Percentiles rank a stretch among this genome's conserved stretches.
phyloP scores from a whole-genome alignment of 768 basidiomycete species.

The Chlorophyllum brunneum region DNA sequence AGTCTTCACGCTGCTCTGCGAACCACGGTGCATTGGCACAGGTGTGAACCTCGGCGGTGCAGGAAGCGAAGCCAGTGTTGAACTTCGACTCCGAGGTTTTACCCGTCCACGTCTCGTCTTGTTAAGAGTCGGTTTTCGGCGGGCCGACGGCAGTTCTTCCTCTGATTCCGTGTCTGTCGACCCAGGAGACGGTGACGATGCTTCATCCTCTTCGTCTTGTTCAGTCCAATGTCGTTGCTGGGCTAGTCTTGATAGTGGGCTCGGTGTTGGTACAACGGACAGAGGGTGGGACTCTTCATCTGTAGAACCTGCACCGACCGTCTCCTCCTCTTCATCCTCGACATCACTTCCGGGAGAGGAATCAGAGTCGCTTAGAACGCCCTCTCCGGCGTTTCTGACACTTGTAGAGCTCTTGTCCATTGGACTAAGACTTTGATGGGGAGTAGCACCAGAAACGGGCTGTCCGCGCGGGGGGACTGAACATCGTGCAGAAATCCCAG shows the following conservation, averaged over 20 bases:
- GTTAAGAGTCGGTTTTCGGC: conserved; percentile 26
- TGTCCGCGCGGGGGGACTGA: conserved; percentile 40
- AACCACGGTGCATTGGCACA: conserved; percentile 26
- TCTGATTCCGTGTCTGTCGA: conserved; percentile 62
- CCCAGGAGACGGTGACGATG: conserved; percentile 58
- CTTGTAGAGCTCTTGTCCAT: conserved; percentile 38
- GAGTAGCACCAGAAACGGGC: conserved; percentile 31
- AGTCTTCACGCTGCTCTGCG: conserved; percentile 67
- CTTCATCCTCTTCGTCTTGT: conserved; percentile 47
- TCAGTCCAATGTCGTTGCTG: conserved; percentile 53
- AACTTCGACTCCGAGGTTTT: conserved; percentile 56
- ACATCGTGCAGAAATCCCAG: conserved; percentile 26
- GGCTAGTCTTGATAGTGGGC: conserved; percentile 61
- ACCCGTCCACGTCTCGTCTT: conserved; percentile 26
- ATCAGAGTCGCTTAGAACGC: conserved; percentile 76
- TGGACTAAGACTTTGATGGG: conserved; percentile 36
- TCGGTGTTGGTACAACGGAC: conserved; percentile 42
- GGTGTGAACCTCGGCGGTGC: conserved; percentile 25
- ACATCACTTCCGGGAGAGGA: conserved; percentile 42
- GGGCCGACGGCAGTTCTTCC: conserved; percentile 18
- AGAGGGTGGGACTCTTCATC: conserved; percentile 17
- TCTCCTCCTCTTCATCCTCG: conserved; percentile 23
- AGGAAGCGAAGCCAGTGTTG: conserved; percentile 60
- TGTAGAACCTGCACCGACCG: conserved; percentile 26
- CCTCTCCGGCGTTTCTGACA: conserved; percentile 68